Evolutionary conservation across 1,284 basidiomycete species (phyloP), one percentile per base, ranked within the genome.

Genomic region (Cystobasidium sp.): DNA sequence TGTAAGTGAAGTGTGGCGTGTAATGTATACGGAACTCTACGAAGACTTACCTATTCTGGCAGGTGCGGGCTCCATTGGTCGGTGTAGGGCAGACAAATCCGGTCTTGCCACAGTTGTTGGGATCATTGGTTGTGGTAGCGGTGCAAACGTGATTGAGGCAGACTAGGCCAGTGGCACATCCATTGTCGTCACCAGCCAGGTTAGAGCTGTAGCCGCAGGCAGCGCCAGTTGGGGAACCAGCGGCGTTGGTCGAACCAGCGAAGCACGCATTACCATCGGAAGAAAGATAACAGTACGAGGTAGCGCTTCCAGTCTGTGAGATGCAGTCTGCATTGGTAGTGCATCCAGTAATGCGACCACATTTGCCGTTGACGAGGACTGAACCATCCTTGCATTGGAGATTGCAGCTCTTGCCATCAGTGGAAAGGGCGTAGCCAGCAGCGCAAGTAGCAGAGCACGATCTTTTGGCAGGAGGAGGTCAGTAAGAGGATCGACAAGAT

Each of bases 81-180:
- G 67, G 67, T 20, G 41, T 46, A 3, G 77, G 74, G 68, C 75
- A 78, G 8, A 47, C 49, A 18, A 64, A 75, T 24, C 75, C 76
- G 44, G 69, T n/a, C 6, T 44, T 52, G 8, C 76, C 76, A 20
- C 76, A 75, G 41, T 70, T 75, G 67, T 70, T 65, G 47, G 64
- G 41, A 51, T 70, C 58, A 31, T 70, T 70, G 9, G 41, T 49
- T 10, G 31, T 62, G 6, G 43, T n/a, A 18, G 46, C 18, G 2
- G 52, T 46, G 41, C 67, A 68, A 14, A 22, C 52, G 39, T 68
- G 56, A 44, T 68, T 59, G 37, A 68, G 22, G 67, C 67, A 68
- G 41, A 68, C 47, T 22, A 68, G 39, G 14, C 67, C 67, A 59
- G 53, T 58, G 10, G 51, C 52, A 44, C 67, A 68, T 6, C 22